phyloP scores from a whole-genome alignment of 345 rosid species.

The Eucalyptus coolabah region DNA sequence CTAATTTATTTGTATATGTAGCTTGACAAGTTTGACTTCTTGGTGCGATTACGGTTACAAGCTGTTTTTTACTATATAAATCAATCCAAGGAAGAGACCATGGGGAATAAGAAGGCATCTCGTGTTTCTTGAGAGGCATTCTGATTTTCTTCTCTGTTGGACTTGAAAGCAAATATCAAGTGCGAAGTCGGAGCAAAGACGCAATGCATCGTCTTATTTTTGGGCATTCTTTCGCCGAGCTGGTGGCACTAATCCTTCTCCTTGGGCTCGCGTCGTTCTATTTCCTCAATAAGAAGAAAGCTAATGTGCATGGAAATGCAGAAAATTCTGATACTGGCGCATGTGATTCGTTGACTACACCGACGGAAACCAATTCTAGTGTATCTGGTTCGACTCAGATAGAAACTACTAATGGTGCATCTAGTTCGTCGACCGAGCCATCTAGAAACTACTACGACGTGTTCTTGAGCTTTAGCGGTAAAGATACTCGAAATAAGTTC shows the following conservation, averaged over 20 bases:
- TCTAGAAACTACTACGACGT: rapidly evolving
- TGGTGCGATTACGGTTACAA: too few relatives aligned
- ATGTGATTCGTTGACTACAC: rapidly evolving
- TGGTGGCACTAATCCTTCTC: background rate
- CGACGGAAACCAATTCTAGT: background rate
- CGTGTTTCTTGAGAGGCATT: background rate
- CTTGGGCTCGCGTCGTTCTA: background rate
- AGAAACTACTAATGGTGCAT: too few relatives aligned
- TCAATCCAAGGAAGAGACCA: too few relatives aligned
- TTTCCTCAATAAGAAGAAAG: background rate
- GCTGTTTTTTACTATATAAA: too few relatives aligned
- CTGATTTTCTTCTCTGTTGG: background rate
- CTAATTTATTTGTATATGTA: rapidly evolving
- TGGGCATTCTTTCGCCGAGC: background rate
- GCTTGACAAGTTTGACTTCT: too few relatives aligned
- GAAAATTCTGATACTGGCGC: rapidly evolving
- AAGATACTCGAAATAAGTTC: background rate
- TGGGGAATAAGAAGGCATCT: background rate
- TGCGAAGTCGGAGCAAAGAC: background rate
- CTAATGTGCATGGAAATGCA: background rate
- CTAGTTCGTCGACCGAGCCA: rapidly evolving
- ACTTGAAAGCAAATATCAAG: background rate
- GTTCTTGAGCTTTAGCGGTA: background rate
- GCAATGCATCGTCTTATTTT: background rate
- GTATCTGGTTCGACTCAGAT: too few relatives aligned